phyloP scores from a whole-genome alignment of 768 basidiomycete species.

The Leccinum incarnatum region DNA sequence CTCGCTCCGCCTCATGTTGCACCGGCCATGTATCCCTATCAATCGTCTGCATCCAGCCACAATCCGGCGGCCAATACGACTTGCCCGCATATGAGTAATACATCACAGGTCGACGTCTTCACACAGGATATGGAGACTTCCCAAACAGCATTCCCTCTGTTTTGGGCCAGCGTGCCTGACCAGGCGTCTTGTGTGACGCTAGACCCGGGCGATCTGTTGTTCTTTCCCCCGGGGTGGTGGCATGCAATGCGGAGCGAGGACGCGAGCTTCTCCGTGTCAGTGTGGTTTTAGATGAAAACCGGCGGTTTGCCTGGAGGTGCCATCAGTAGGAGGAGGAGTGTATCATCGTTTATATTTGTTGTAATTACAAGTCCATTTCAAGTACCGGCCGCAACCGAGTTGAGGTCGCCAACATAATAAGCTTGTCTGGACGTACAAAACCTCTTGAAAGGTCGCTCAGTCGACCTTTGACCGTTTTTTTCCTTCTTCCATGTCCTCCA shows the following conservation, averaged over 20 bases:
- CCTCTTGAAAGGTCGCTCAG: slow-evolving; percentile 1
- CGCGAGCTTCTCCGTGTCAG: slow-evolving; percentile 82
- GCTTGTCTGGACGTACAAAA: background rate
- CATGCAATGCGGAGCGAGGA: slow-evolving; percentile 85
- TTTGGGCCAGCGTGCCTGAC: slow-evolving; percentile 55
- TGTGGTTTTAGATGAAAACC: slow-evolving; percentile 71
- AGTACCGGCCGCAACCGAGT: slow-evolving; percentile 30
- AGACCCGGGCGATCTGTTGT: slow-evolving; percentile 80
- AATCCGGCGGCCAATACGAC: slow-evolving; percentile 40
- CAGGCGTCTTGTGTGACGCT: slow-evolving; percentile 61
- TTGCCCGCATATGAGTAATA: slow-evolving; percentile 67
- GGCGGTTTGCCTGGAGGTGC: slow-evolving; percentile 23
- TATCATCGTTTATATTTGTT: background rate
- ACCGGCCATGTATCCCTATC: slow-evolving; percentile 58
- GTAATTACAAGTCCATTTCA: slow-evolving; percentile 14
- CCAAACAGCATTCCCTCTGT: slow-evolving; percentile 43
- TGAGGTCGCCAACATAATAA: slow-evolving; percentile 5
- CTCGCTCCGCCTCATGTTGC: slow-evolving; percentile 69
- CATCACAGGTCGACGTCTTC: slow-evolving; percentile 82
- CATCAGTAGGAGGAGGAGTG: slow-evolving; percentile 5
- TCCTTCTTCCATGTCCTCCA: slow-evolving; percentile 25
- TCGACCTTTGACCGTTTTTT: slow-evolving; percentile 7
- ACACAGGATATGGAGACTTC: slow-evolving; percentile 19
- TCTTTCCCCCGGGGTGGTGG: slow-evolving; percentile 94
- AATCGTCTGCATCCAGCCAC: slow-evolving; percentile 23